phyloP scores from a whole-genome alignment of 2,329 filamentous ascomycete genomes.

The Penicillium sp. region DNA sequence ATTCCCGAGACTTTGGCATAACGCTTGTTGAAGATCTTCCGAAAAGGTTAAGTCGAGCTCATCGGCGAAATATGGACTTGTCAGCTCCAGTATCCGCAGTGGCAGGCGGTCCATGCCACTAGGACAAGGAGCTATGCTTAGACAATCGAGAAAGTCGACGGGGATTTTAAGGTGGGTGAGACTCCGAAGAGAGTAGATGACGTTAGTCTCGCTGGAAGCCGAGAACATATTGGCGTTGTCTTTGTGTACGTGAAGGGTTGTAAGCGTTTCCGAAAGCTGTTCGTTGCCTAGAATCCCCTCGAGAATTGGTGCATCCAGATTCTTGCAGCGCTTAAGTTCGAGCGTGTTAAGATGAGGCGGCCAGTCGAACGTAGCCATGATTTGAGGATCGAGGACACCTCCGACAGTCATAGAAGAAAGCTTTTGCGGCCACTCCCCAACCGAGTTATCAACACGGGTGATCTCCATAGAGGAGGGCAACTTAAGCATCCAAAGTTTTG shows the following conservation, averaged over 20 bases:
- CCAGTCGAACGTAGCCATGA: conserved; percentile 13
- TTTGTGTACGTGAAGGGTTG: background rate
- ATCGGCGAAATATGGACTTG: background rate
- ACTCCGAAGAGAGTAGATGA: background rate
- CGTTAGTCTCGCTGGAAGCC: background rate
- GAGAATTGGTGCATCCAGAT: background rate
- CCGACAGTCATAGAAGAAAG: conserved; percentile 5
- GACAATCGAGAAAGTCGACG: background rate
- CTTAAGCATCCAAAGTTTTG: background rate
- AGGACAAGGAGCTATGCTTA: background rate
- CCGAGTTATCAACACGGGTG: background rate
- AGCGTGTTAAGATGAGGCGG: background rate
- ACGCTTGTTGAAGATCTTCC: background rate
- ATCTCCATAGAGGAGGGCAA: conserved; percentile 1
- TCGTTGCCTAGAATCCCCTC: background rate
- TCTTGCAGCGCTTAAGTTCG: background rate
- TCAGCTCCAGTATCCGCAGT: background rate
- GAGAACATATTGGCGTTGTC: background rate
- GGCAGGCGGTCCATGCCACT: background rate
- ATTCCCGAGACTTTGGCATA: background rate
- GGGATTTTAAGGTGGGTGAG: background rate
- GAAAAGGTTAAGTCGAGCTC: background rate
- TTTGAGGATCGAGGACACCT: conserved; percentile 1
- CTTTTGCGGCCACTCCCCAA: conserved; percentile 10
- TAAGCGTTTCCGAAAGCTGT: background rate